Evolutionary conservation across 495 filamentous ascomycete species (phyloP), one percentile per base, ranked within the genome.

Genomic region (Talaromyces adpressus): DNA sequence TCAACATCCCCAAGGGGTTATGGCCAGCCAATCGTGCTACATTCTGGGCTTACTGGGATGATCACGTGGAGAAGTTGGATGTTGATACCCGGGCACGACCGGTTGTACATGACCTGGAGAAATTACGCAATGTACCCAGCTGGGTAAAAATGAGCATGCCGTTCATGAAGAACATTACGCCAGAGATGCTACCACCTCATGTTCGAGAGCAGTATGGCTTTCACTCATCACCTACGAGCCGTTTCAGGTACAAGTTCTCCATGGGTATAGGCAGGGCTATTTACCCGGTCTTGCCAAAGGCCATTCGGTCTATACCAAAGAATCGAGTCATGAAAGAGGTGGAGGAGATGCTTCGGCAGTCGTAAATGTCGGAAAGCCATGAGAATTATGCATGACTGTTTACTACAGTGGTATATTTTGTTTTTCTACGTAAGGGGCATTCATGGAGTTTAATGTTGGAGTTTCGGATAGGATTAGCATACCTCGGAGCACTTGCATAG

Each of bases 21-120:
- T 78, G 75, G 75, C 77, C 77, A 12, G 62, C 64, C 3, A 65
- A 70, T 5, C 73, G 75, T 16, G 63, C 67, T 57, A 71, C 66
- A 0, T 79, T 79, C 62, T 79, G 77, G 77, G 62, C 57, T 14
- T 79, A 77, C 63, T 79, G 77, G 77, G 77, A 78, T 39, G 66
- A 71, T 1, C 72, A 77, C 65, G 65, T 79, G 16, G 54, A 66
- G 11, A 52, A 65, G 16, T 53, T 79, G 49, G 66, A 62, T 4
- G 77, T 78, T 11, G 75, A 73, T 4, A 62, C 66, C 0, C 70
- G 76, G 27, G 74, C 75, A 25, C 73, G 71, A 16, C 65, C 65
- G 14, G 72, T 79, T 25, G 77, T 72, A 1, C 59, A 70, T 61
- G 71, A 73, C 5, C 65, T 79, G 11, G 53, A 67, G 2, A 60